A percentile compares a stretch with the other conserved stretches of the same genome.
phyloP scores from a whole-genome alignment of 306 rosid species.

The Quercus agrifolia region DNA sequence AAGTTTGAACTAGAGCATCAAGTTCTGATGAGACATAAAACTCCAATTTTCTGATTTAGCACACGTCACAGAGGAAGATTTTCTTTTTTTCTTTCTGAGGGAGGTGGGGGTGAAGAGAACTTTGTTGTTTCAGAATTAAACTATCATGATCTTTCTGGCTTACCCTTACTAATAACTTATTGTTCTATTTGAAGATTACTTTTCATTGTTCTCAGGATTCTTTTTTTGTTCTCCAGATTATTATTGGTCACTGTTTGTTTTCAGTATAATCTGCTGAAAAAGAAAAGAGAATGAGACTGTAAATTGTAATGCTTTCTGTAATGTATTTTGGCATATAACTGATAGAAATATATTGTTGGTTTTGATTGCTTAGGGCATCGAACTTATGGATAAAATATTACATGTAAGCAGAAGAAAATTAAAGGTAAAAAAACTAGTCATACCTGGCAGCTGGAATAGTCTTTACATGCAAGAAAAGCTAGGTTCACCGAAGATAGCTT shows the following conservation, averaged over 20 bases:
- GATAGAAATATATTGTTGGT: not conserved
- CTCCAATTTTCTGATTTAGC: not conserved
- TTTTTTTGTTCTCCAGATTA: not conserved
- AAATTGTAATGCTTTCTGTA: not conserved
- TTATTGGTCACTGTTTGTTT: not conserved
- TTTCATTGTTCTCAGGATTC: not conserved
- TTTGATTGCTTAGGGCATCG: not conserved
- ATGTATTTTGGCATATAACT: not conserved
- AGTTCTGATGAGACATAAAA: not conserved
- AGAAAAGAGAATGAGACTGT: not conserved
- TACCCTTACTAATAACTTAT: not conserved
- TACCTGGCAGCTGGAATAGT: conserved; percentile 86
- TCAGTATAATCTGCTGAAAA: not conserved
- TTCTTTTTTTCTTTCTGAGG: not conserved
- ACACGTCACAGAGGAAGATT: not conserved
- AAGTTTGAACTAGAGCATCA: not conserved
- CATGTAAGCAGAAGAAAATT: conserved; percentile 8
- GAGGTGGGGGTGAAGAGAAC: not conserved
- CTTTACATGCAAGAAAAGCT: conserved; percentile 85
- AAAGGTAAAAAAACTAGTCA: conserved; percentile 22
- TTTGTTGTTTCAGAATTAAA: not conserved
- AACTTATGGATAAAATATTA: not conserved
- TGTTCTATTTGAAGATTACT: not conserved
- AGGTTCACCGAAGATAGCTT: conserved; percentile 72
- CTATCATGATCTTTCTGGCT: not conserved